A percentile compares a stretch with the other conserved stretches of the same genome.
Conservation (phyloP, 2,329 filamentous ascomycete species). For the Fusarium brevicatenulatum region DNA sequence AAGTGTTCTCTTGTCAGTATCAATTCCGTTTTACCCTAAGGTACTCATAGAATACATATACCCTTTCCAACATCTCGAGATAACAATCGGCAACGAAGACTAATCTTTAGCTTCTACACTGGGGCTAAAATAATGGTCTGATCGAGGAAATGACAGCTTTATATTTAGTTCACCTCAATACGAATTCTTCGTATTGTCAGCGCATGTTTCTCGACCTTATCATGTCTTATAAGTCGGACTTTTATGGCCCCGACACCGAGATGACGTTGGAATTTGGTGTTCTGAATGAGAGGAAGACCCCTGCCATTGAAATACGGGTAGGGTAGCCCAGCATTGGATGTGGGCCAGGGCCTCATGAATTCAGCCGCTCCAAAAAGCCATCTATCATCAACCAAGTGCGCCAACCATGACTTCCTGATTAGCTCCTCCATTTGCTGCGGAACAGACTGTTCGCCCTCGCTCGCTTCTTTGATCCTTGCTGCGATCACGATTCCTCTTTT, state of each 20-base stretch:
- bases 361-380: slow-evolving; percentile 39
- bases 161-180: not conserved
- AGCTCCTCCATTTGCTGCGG: not conserved
- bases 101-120: not conserved
- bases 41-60: not conserved
- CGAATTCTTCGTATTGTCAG: slow-evolving; percentile 15
- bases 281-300: slow-evolving; percentile 14
- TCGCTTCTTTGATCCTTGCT: slow-evolving; percentile 17
- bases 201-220: not conserved
- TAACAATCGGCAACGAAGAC: not conserved
- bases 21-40: not conserved
- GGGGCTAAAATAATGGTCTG: not conserved
- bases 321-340: slow-evolving; percentile 12
- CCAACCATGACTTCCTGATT: slow-evolving; percentile 29
- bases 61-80: too few species aligned
- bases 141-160: not conserved
- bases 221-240: slow-evolving; percentile 24
- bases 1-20: not conserved
- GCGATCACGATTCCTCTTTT: not conserved
- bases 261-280: slow-evolving; percentile 36
- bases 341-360: slow-evolving; percentile 39
- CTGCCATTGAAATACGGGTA: slow-evolving; percentile 28
- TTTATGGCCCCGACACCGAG: slow-evolving; percentile 40
- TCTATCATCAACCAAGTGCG: slow-evolving; percentile 32
- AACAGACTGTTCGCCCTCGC: slow-evolving; percentile 16